Conservation (phyloP, 1,139 yeast genomes). For the Pichia sp. region DNA sequence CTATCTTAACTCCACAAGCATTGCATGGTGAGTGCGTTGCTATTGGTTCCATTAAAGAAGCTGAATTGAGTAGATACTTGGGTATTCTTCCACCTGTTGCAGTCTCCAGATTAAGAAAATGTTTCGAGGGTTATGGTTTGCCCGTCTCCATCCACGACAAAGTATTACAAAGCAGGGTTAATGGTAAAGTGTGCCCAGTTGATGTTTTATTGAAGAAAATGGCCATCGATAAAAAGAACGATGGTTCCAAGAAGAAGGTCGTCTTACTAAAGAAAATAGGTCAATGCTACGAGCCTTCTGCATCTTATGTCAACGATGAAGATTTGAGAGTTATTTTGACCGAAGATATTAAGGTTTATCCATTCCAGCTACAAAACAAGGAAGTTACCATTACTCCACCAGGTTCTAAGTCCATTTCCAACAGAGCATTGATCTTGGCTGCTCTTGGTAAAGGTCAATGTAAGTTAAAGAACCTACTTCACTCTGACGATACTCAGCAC, state of each 20-base stretch:
- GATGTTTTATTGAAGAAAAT: conserved; percentile 69
- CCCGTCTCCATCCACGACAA: conserved; percentile 78
- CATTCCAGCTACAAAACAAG: conserved; percentile 39
- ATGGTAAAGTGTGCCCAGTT: conserved; percentile 62
- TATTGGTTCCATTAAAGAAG: conserved; percentile 90
- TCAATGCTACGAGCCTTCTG: conserved; percentile 79
- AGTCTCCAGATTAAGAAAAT: conserved; percentile 81
- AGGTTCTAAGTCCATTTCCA: conserved; percentile 95
- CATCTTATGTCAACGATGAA: conserved; percentile 74
- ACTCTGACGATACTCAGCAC: conserved; percentile 92
- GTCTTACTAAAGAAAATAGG: conserved; percentile 84
- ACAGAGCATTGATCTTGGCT: conserved; percentile 88
- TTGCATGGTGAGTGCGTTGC: conserved; percentile 98
- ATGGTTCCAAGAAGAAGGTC: conserved; percentile 82
- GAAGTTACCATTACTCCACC: conserved; percentile 63
- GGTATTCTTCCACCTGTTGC: conserved; percentile 90
- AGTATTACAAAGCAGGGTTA: conserved; percentile 61
- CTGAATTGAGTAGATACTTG: conserved; percentile 84
- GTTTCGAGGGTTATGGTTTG: conserved; percentile 76
- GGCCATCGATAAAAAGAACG: conserved; percentile 96
- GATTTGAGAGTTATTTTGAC: conserved; percentile 79
- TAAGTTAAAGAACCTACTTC: conserved; percentile 74
- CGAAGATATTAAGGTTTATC: conserved; percentile 68
- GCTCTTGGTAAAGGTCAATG: conserved; percentile 87
- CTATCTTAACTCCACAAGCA: conserved; percentile 90